Percentiles rank a stretch among this genome's conserved stretches.
Evolutionary conservation across 2,329 filamentous ascomycete genomes (phyloP).

Genomic region (Colletotrichum theobromicola): DNA sequence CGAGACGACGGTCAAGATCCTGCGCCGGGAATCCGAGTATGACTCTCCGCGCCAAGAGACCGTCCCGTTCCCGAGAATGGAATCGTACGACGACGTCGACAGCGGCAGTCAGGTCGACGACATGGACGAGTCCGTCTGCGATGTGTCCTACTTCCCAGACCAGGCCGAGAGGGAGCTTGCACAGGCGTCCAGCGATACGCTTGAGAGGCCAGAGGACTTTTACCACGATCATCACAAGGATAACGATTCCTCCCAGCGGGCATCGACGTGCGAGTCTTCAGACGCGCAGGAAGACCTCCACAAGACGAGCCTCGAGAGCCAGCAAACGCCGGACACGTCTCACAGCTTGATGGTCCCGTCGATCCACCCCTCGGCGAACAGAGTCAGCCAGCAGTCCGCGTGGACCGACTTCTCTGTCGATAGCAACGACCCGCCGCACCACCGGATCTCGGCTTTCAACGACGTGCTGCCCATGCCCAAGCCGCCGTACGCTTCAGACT

Average conservation of each 20-base stretch:
- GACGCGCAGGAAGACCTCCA: constrained; percentile 17
- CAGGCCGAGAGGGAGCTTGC: constrained; percentile 39
- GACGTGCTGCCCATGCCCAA: constrained; percentile 18
- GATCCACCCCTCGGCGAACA: constrained; percentile 46
- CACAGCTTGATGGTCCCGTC: constrained; percentile 54
- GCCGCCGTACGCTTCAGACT: constrained; percentile 19
- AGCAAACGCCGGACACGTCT: constrained; percentile 38
- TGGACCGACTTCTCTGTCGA: constrained; percentile 67
- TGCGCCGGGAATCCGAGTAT: constrained; percentile 49
- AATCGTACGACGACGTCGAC: constrained; percentile 41
- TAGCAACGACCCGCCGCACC: constrained; percentile 49
- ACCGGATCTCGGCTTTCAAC: constrained; percentile 17
- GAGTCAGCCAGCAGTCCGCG: constrained; percentile 60
- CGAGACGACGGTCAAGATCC: constrained; percentile 54
- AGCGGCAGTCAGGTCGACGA: constrained; percentile 41
- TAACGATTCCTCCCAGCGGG: constrained; percentile 35
- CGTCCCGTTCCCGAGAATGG: constrained; percentile 39
- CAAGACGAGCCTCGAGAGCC: constrained; percentile 16
- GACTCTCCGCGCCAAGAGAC: constrained; percentile 25
- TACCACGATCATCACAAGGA: constrained; percentile 9
- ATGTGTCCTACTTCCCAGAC: constrained; percentile 33
- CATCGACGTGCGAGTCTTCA: constrained; percentile 45
- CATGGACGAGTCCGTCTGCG: constrained; percentile 23
- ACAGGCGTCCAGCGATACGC: constrained; percentile 39
- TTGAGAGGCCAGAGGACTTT: constrained; percentile 31